Conservation (phyloP, 208 protist species). For the Porcisia deanei region DNA sequence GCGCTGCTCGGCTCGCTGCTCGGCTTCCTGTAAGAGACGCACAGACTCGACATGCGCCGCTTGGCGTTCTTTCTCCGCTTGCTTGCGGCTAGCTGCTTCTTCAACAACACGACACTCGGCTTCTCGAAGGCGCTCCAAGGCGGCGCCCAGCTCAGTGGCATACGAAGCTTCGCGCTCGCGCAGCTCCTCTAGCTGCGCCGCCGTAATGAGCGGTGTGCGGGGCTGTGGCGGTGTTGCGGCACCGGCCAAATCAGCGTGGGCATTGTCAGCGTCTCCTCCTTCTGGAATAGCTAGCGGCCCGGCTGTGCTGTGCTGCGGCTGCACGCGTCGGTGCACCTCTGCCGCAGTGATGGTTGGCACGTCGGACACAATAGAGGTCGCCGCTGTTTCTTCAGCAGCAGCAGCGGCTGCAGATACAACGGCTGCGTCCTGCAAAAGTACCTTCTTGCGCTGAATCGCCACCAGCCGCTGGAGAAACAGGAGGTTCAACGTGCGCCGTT, state of each 20-base stretch:
- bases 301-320: neutral
- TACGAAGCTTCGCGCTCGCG: constrained; percentile 29
- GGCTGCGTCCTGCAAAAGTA: constrained; percentile 9
- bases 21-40: constrained; percentile 45
- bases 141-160: constrained; percentile 44
- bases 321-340: neutral
- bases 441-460: constrained; percentile 10
- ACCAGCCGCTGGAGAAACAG: constrained; percentile 20
- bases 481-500: constrained; percentile 27
- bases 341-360: constrained; percentile 8
- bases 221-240: neutral
- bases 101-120: constrained; percentile 57
- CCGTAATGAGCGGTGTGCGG: constrained; percentile 16
- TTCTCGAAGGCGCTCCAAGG: constrained; percentile 53
- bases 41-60: constrained; percentile 29
- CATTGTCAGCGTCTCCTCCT: neutral
- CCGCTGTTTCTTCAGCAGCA: neutral
- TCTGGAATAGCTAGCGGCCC: neutral
- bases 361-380: constrained; percentile 5
- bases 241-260: neutral
- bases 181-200: constrained; percentile 35
- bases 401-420: neutral
- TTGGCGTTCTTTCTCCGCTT: constrained; percentile 33
- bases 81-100: constrained; percentile 37
- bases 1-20: constrained; percentile 48